A percentile compares a stretch with the other conserved stretches of the same genome.
Evolutionary conservation across 176 grass and related monocot species (phyloP).

Genomic region (Panicum miliaceum): DNA sequence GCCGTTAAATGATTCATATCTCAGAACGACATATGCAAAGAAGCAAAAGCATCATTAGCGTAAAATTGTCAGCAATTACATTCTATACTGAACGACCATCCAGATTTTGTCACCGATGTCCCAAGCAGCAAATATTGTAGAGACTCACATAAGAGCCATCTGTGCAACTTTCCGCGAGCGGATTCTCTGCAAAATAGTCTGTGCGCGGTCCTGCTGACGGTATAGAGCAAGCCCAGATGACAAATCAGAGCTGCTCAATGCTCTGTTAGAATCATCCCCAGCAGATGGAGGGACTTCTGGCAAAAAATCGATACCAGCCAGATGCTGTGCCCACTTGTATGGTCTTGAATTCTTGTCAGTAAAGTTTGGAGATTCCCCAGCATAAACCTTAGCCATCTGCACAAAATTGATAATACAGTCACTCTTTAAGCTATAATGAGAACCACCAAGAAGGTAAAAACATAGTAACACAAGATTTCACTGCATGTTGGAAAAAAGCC

Average conservation of each 20-base stretch:
- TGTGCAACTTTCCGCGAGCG: conserved; percentile 82
- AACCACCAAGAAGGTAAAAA: neutral
- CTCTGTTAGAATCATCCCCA: conserved; percentile 51
- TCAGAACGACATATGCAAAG: conserved; percentile 44
- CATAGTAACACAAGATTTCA: neutral
- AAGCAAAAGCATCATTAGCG: conserved; percentile 48
- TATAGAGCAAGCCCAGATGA: conserved; percentile 73
- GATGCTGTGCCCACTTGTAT: conserved; percentile 98
- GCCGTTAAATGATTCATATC: conserved; percentile 47
- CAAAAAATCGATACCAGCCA: conserved; percentile 93
- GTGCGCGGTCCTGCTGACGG: conserved; percentile 75
- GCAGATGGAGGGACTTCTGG: conserved; percentile 66
- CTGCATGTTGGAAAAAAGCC: neutral
- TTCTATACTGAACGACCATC: conserved; percentile 47
- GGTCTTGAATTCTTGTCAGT: conserved; percentile 76
- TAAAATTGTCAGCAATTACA: conserved; percentile 57
- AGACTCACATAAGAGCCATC: conserved; percentile 96
- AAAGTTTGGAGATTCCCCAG: conserved; percentile 69
- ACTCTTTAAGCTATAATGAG: conserved; percentile 20
- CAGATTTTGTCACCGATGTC: conserved; percentile 46
- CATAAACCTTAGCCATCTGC: conserved; percentile 88
- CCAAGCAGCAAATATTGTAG: conserved; percentile 59
- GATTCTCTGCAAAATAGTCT: conserved; percentile 93
- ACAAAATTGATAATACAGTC: conserved; percentile 35
- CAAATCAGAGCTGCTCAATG: conserved; percentile 57